Base-by-base conservation (phyloP, 129 eudicot genomes). In the Oenanthe sinensis region DNA sequence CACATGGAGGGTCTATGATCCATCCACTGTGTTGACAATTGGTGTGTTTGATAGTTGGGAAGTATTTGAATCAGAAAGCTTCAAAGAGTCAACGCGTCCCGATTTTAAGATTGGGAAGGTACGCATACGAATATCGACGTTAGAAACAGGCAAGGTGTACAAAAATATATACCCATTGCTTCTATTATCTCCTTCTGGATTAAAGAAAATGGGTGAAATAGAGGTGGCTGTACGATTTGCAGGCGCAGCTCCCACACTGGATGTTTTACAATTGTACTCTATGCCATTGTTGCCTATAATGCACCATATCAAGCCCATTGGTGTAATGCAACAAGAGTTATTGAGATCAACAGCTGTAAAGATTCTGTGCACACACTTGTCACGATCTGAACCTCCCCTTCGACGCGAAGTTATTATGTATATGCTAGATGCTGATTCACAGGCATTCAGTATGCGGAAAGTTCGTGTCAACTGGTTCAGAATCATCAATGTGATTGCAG, bases 1-100 rank as follows among this genome's bases (percentile, higher is more conserved):
- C 84, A 94, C 98, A 17, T 95, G 98, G 98, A 82, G 92, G 54
- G 98, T 95, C 7, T 91, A 95, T 48, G 98, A 95, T 65, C 98
- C 97, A 0, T 95, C 93, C 65, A 95, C 98, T 0, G 96, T 91
- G 52, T 60, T 95, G 74, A 91, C 97, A 3, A 81, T 95, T 8
- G 97, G 97, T 4, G 91, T 95, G 46, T 95, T 95, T 48, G 98
- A 95, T 71, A 86, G 96, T 37, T 90, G 87, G 85, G 92, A 88
- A 85, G 85, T 77, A 44, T 78, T 83, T 42, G 91, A 87, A 69
- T 80, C 87, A 5, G 89, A 85, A 4, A 85, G 81, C 49, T 76
- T 33, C 16, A 90, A 81, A 67, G 97, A 86, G 44, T 62, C 92
- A 33, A 79, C 79, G 8, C 77, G 93, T 15, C 89, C 92, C 1